These are phyloP conservation scores for Candida lessepsii DNA, from an alignment of 805 yeast species.

Conservation along the genomic window DNA sequence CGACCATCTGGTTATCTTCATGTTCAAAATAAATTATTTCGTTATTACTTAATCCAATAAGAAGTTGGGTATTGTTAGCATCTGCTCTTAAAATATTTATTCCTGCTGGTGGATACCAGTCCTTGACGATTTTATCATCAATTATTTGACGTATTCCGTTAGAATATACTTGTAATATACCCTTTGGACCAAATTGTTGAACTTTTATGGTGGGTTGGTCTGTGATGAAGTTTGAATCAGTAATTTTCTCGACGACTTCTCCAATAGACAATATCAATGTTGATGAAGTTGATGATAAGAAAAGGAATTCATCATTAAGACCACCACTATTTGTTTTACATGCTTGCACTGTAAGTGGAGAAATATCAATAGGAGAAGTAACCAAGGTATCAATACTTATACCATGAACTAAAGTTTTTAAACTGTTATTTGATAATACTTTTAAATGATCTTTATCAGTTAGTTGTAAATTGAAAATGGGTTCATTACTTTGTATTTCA, in stretches of 20 bases:
- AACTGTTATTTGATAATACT: constrained; percentile 15
- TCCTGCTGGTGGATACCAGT: constrained; percentile 87
- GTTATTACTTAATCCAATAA: constrained; percentile 66
- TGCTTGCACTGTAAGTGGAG: constrained; percentile 62
- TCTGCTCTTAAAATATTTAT: constrained; percentile 58
- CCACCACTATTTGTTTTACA: constrained; percentile 48
- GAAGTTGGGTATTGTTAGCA: constrained; percentile 65
- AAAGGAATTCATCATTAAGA: constrained; percentile 57
- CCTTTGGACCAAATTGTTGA: constrained; percentile 59
- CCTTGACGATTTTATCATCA: constrained; percentile 38
- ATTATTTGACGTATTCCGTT: constrained; percentile 62
- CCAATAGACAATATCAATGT: constrained; percentile 77
- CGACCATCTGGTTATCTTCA: constrained; percentile 65
- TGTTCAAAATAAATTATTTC: constrained; percentile 83
- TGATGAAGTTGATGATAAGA: constrained; percentile 56
- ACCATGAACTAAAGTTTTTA: constrained; percentile 56
- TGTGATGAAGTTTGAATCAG: constrained; percentile 58
- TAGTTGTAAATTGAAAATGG: constrained; percentile 15
- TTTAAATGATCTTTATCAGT: constrained; percentile 18
- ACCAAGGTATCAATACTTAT: constrained; percentile 62
- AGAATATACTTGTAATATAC: constrained; percentile 71
- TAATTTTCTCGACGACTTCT: constrained; percentile 74
- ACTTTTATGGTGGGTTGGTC: constrained; percentile 64
- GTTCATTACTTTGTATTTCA: constrained; percentile 18
- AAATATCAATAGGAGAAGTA: constrained; percentile 70